phyloP scores from a whole-genome alignment of 2,329 filamentous ascomycete species.

The Atkinsonella hypoxylon region DNA sequence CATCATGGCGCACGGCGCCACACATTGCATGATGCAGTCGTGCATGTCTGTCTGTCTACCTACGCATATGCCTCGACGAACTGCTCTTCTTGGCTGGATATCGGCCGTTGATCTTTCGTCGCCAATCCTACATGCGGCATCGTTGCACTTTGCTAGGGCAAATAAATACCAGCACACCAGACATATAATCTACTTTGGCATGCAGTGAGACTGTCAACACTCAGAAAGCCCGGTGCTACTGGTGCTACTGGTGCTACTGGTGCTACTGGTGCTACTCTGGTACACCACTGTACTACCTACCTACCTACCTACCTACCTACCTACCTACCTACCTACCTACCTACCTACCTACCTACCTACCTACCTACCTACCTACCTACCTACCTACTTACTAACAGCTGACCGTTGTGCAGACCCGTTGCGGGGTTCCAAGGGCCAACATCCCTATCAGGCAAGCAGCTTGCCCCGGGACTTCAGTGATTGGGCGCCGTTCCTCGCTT shows the following conservation, averaged over 20 bases:
- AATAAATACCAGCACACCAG: not conserved
- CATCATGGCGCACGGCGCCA: not conserved
- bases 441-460: slow-evolving; percentile 1
- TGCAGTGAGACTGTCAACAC: too few species aligned
- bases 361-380: too few species aligned
- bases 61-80: not conserved
- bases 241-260: too few species aligned
- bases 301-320: too few species aligned
- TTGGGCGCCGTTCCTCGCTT: slow-evolving; percentile 2
- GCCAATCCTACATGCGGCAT: not conserved
- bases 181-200: too few species aligned
- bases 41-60: not conserved
- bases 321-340: too few species aligned
- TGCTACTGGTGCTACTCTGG: too few species aligned
- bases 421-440: not conserved
- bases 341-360: too few species aligned
- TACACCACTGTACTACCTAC: too few species aligned
- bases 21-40: not conserved
- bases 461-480: not conserved
- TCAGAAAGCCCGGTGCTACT: too few species aligned
- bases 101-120: not conserved
- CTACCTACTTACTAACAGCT: too few species aligned
- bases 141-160: not conserved
- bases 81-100: not conserved
- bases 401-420: not conserved